These are phyloP conservation scores for Ceratocystis diversiconidia DNA, from an alignment of 2,329 filamentous ascomycete species.

Conservation along the genomic window DNA sequence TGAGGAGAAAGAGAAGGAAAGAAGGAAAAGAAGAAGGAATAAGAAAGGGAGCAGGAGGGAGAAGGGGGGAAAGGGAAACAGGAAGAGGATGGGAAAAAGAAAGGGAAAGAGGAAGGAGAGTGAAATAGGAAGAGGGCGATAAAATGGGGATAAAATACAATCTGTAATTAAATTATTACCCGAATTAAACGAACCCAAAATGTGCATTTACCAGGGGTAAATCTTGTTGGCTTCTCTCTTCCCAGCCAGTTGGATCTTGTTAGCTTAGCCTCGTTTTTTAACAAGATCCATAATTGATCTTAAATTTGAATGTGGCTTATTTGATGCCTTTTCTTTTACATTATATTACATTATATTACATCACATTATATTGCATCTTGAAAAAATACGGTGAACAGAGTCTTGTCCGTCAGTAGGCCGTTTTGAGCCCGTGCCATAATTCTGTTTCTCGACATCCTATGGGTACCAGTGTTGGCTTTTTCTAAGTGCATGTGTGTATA, in stretches of 20 bases:
- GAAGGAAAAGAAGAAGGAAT: not conserved
- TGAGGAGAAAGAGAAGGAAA: not conserved
- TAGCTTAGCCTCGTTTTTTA: slow-evolving; percentile 5
- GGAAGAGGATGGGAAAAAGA: not conserved
- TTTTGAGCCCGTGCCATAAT: too few species aligned
- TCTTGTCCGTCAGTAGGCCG: too few species aligned
- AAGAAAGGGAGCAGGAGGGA: not conserved
- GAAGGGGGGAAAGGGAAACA: not conserved
- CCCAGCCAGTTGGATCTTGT: not conserved
- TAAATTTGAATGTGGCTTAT: not conserved
- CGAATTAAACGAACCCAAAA: not conserved
- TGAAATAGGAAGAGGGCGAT: not conserved
- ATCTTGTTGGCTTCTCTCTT: not conserved
- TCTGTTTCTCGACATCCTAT: too few species aligned
- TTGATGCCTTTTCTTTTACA: not conserved
- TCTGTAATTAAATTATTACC: not conserved
- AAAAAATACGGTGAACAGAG: too few species aligned
- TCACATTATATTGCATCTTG: too few species aligned
- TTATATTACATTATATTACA: too few species aligned
- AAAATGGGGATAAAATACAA: not conserved
- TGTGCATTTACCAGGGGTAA: not conserved
- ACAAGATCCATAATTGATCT: not conserved
- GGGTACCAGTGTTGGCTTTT: too few species aligned
- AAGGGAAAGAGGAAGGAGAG: not conserved
- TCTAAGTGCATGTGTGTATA: too few species aligned